Evolutionary conservation across 2,329 filamentous ascomycete genomes (phyloP), one percentile per base, ranked within the genome.

Genomic region (Calonectria honghensis): DNA sequence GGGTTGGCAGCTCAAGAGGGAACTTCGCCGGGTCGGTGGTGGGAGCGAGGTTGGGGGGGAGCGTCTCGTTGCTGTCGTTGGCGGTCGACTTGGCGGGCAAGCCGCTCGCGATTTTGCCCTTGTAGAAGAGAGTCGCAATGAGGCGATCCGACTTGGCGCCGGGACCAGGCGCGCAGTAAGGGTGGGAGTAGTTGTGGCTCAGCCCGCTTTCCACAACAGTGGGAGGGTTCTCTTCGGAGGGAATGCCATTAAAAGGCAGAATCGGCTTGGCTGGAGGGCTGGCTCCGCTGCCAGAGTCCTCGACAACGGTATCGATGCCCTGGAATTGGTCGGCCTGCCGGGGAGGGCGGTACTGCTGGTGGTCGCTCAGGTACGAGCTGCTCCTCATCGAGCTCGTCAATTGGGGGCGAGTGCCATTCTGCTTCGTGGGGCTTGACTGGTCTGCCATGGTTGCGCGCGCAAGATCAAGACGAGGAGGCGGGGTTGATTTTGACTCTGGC

Each of bases 61-160:
- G 76, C 14, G 82, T 80, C 73, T 86, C 85, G 73, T 75, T 82
- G 76, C 83, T 84, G 50, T 85, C 84, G 29, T 79, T 73, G 73
- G 81, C 77, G 4, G 76, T 70, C 32, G 70, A 68, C 76, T 81
- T 82, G 63, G 82, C 72, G 69, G 87, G 76, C 52, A 82, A 80
- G 66, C 85, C 84, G 31, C 79, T 76, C 59, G 79, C 71, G 18
- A 75, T 54, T 51, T 78, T 81, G 32, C 79, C 81, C 77, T 91
- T 92, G 87, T 94, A 94, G 82, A 93, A 90, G 63, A 94, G 85
- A 0, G 92, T 94, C 10, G 91, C 92, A 39, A 93, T 86, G 64
- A 94, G 85, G 66, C 89, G 87, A 76, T 90, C 87, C 27, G 88
- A 86, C 69, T 82, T 82, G 24, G 85, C 82, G 27, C 91, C 91